phyloP scores from a whole-genome alignment of 139 green algal species.

The Chlorella sp. region DNA sequence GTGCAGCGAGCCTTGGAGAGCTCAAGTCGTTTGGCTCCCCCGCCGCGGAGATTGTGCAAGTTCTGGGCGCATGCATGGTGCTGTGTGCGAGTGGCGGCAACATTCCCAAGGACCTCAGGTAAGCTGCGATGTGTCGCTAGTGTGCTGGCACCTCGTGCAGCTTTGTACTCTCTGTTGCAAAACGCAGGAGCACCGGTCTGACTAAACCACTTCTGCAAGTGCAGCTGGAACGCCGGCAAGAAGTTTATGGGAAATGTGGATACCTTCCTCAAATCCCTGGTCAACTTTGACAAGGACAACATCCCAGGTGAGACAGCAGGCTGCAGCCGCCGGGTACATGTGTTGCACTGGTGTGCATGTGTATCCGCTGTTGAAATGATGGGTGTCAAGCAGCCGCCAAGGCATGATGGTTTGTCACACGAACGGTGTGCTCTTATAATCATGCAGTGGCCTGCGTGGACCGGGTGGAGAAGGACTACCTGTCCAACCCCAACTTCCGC shows the following conservation, averaged over 20 bases:
- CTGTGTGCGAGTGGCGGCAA: slow-evolving; percentile 83
- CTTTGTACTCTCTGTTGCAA: too few relatives aligned
- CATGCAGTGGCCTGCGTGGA: slow-evolving; percentile 38
- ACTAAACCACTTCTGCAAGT: not conserved
- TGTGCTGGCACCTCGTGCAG: too few relatives aligned
- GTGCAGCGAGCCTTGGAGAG: slow-evolving; percentile 69
- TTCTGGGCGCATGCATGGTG: slow-evolving; percentile 86
- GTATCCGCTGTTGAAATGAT: not conserved
- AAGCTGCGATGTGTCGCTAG: not conserved
- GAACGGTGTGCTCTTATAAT: too few relatives aligned
- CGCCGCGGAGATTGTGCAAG: slow-evolving; percentile 81
- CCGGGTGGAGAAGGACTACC: slow-evolving; percentile 74
- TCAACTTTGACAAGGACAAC: slow-evolving; percentile 96
- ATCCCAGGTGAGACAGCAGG: slow-evolving; percentile 53
- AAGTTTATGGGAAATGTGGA: slow-evolving; percentile 95
- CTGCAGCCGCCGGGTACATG: too few relatives aligned
- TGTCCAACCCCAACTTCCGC: slow-evolving; percentile 82
- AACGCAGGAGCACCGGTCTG: too few relatives aligned
- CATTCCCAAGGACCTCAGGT: slow-evolving; percentile 73
- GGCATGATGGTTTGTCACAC: too few relatives aligned
- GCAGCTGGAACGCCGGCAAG: slow-evolving; percentile 83
- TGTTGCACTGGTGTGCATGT: too few relatives aligned
- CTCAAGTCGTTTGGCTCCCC: slow-evolving; percentile 93
- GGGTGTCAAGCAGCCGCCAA: too few relatives aligned
- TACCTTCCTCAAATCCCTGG: slow-evolving; percentile 85